Conservation (phyloP, 768 basidiomycete genomes). For the Leccinum arenicola region DNA sequence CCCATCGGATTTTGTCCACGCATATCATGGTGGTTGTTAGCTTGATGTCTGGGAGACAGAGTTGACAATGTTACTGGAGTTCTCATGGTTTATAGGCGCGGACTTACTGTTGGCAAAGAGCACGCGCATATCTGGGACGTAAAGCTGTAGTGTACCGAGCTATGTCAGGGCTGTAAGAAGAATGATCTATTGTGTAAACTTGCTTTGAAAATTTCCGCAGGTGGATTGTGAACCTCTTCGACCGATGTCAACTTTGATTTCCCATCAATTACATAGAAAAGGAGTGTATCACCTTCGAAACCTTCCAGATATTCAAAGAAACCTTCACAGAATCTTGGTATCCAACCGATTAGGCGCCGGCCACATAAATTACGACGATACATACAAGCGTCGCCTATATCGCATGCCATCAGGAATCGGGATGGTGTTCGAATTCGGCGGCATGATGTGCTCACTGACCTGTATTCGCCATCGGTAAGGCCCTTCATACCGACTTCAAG, state of each 20-base stretch:
- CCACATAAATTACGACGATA: neutral
- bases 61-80: neutral
- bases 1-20: slow-evolving; percentile 21
- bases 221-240: neutral
- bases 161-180: neutral
- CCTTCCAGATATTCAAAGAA: neutral
- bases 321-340: slow-evolving; percentile 20
- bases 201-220: neutral
- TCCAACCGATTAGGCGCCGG: neutral
- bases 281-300: neutral
- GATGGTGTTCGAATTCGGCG: too few relatives aligned
- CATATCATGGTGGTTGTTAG: slow-evolving; percentile 22
- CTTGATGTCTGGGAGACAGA: slow-evolving; percentile 13
- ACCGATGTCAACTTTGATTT: slow-evolving; percentile 1
- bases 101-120: slow-evolving; percentile 20
- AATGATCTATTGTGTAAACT: neutral
- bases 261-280: neutral
- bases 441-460: too few relatives aligned
- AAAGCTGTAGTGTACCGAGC: slow-evolving; percentile 16
- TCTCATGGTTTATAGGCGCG: neutral
- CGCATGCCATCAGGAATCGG: neutral
- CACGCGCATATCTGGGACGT: slow-evolving; percentile 24
- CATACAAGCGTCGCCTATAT: neutral
- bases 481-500: too few relatives aligned
- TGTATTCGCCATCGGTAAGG: too few relatives aligned